phyloP scores from a whole-genome alignment of 495 filamentous ascomycete species.

The Bathelium albidoporum region DNA sequence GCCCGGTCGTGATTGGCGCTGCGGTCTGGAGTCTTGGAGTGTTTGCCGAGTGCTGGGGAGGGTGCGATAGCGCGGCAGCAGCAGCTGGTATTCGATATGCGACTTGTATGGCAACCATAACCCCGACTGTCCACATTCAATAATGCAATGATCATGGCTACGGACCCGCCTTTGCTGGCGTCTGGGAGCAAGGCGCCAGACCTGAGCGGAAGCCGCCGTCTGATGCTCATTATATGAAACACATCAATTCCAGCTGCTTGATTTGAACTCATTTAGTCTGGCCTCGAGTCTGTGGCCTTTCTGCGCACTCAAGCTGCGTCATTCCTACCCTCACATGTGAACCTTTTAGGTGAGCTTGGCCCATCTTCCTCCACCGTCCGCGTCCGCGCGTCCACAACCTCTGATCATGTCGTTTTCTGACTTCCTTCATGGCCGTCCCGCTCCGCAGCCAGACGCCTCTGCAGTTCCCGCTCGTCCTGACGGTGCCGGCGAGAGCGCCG shows the following conservation, averaged over 20 bases:
- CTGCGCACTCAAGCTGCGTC: not conserved
- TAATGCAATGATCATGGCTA: conserved; percentile 5
- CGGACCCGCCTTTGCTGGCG: conserved; percentile 2
- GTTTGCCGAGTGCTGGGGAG: not conserved
- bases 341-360: not conserved
- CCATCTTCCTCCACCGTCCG: not conserved
- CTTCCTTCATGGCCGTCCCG: not conserved
- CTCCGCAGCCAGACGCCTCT: not conserved
- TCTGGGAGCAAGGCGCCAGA: not conserved
- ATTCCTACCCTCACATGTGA: not conserved
- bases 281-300: not conserved
- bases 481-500: conserved; percentile 2
- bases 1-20: not conserved
- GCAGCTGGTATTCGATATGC: conserved; percentile 1
- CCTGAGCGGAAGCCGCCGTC: not conserved
- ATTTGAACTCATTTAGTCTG: not conserved
- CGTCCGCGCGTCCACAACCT: not conserved
- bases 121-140: conserved; percentile 4
- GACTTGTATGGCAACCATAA: conserved; percentile 5
- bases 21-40: not conserved
- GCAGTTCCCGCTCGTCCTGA: not conserved
- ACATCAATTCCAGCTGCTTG: not conserved
- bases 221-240: not conserved
- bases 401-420: not conserved
- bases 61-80: not conserved